Base-by-base conservation (phyloP, 139 green algal genomes). In the Volvox africanus region DNA sequence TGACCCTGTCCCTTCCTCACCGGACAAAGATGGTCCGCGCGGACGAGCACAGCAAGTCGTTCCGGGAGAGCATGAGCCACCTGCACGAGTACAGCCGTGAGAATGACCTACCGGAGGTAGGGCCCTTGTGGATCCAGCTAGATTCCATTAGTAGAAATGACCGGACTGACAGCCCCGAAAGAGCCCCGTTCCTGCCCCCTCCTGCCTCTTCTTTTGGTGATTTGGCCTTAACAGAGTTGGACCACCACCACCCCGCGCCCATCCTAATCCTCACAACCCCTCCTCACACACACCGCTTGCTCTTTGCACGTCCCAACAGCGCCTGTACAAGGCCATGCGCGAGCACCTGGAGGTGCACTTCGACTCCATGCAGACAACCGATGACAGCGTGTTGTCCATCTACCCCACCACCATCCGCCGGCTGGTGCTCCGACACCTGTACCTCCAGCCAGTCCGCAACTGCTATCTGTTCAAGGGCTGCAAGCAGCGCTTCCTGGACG, bases 341-440 rank as follows among this genome's bases (percentile, higher is more conserved):
- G 91, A 94, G 35, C 96, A 97, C 82, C 85, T 97, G 36, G 87
- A 94, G 37, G 93, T 97, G 50, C 94, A 96, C 82, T 97, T 97
- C 89, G 91, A 96, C 89, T 93, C 91, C 77, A 88, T 93, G n/a
- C 83, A 96, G 61, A 91, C 93, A 28, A 87, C 80, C 28, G 96
- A 97, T 79, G 94, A 97, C 73, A 80, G 91, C 13, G 62, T 62
- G 32, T 65, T 95, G 67, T 76, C 75, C 30, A 93, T 95, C 85
- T 95, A 95, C 88, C 93, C 93, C 75, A 91, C 92, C 79, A 88
- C 92, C 36, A 92, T 93, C 81, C 83, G 92, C 37, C 82, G 88
- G 22, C 87, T 88, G 33, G 90, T 24, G 65, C 80, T 88, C 62
- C 89, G 94, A 26, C 92, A 96, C 75, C 87, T 96, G 35, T 96